Base-by-base conservation (phyloP, 1,139 yeast species). In the Saccharomyces hybrid region DNA sequence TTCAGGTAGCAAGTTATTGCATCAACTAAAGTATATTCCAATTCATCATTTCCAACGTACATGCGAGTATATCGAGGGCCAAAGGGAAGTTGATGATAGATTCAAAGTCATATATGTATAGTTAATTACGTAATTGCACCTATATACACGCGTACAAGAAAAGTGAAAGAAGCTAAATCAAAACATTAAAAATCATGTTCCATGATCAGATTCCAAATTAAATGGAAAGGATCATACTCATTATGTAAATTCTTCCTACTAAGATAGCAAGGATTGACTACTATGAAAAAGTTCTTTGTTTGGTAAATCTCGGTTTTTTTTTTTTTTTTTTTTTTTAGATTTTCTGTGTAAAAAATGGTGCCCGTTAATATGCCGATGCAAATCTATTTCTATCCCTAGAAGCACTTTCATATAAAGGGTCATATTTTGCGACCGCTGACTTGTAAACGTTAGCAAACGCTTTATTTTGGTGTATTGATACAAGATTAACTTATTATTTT, bases 71-170 rank as follows among this genome's bases (percentile, higher is more conserved):
- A 83, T 89, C 55, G 74, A 75, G 41, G 80, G 79, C 29, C 95
- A 88, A 66, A 81, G 83, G 63, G 81, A 76, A 50, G 79, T 77
- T 51, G 91, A 85, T 61, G 83, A 79, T 34, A 73, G 86, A 60
- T 85, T 86, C 68, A 79, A 77, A 53, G 79, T 84, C 60, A 78
- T 80, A 53, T 55, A 46, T 34, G 41, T 9, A 27, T 16, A 23
- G 25, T 27, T 54, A 55, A 53, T 53, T 32, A 32, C 14, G 38
- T 32, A 32, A 11, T 32, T 32, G 38, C 38, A 1, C 38, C 14
- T 32, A 19, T 11, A 31, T 19, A 19, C 23, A 19, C 23, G 23
- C n/a, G 7, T 32, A 32, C 38, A 32, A 13, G 11, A 32, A 32
- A 32, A 32, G 14, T 19, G 23, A 32, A 32, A 32, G 38, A 32